These are phyloP conservation scores for Aspergillus sp. DNA, from an alignment of 2,329 filamentous ascomycete species.

Conservation along the genomic window DNA sequence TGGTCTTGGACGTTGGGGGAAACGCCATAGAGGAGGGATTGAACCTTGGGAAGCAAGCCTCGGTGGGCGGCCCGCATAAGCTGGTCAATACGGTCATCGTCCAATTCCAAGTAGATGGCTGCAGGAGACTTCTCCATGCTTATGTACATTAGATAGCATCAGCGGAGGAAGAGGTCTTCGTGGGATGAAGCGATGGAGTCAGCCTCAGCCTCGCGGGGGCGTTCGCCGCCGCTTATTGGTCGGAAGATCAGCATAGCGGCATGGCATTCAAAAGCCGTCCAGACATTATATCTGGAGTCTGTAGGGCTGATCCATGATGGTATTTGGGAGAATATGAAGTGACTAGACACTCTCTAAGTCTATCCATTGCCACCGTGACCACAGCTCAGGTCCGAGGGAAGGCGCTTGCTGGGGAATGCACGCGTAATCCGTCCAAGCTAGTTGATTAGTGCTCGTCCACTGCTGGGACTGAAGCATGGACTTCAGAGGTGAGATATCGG, in stretches of 20 bases:
- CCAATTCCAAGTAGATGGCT: not conserved
- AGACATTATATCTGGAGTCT: too few species aligned
- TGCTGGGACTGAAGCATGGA: too few species aligned
- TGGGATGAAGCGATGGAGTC: not conserved
- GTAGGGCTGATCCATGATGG: not conserved
- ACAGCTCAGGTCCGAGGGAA: too few species aligned
- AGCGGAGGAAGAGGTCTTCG: not conserved
- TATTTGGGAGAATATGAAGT: too few species aligned
- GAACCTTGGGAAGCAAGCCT: slow-evolving; percentile 2
- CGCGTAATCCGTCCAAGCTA: too few species aligned
- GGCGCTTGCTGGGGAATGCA: too few species aligned
- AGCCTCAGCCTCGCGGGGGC: not conserved
- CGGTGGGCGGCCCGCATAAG: slow-evolving; percentile 11
- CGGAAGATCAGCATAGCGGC: not conserved
- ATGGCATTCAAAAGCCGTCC: not conserved
- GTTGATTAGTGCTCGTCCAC: too few species aligned
- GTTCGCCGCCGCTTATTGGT: not conserved
- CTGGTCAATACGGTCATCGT: slow-evolving; percentile 4
- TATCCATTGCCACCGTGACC: too few species aligned
- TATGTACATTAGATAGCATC: not conserved
- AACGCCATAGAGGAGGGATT: slow-evolving; percentile 12
- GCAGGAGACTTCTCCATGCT: not conserved
- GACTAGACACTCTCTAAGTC: too few species aligned
- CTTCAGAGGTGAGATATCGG: too few species aligned
- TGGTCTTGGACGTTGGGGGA: slow-evolving; percentile 10